These are phyloP conservation scores for Rutidosis leptorrhynchoides DNA, from an alignment of 129 eudicot species.

Conservation along the genomic window DNA sequence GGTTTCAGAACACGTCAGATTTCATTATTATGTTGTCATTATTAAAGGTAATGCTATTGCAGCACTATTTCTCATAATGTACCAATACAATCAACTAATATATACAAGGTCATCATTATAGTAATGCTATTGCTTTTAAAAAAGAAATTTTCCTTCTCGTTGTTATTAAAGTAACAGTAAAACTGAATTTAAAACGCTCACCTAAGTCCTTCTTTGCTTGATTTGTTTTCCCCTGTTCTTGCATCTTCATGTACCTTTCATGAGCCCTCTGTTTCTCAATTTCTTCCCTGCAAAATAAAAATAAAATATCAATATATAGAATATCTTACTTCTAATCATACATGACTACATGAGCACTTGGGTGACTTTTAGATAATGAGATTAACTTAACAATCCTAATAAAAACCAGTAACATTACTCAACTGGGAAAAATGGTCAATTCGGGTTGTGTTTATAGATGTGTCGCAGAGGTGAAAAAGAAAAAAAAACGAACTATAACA, in stretches of 20 bases:
- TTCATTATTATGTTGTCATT: no score
- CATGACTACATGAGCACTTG: not conserved
- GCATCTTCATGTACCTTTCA: constrained; percentile 95
- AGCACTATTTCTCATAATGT: not conserved
- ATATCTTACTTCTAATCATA: not conserved
- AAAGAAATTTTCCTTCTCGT: not conserved
- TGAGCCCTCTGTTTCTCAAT: constrained; percentile 90
- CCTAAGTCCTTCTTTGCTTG: constrained; percentile 97
- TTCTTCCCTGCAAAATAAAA: constrained; percentile 62
- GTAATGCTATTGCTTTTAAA: not conserved
- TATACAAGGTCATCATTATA: not conserved
- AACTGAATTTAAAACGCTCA: constrained; percentile 27
- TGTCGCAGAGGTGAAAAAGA: not conserved
- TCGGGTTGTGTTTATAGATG: not conserved
- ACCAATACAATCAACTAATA: not conserved
- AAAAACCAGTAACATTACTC: not conserved
- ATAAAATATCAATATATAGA: not conserved
- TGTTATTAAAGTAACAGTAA: not conserved
- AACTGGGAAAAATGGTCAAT: not conserved
- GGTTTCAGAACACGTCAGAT: not conserved
- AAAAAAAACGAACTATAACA: no score
- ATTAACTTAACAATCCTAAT: not conserved
- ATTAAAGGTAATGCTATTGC: no score
- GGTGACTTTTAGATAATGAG: not conserved
- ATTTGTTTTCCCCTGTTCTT: constrained; percentile 97